Base-by-base conservation (phyloP, 2,329 filamentous ascomycete species). In the Lanzia echinophila region DNA sequence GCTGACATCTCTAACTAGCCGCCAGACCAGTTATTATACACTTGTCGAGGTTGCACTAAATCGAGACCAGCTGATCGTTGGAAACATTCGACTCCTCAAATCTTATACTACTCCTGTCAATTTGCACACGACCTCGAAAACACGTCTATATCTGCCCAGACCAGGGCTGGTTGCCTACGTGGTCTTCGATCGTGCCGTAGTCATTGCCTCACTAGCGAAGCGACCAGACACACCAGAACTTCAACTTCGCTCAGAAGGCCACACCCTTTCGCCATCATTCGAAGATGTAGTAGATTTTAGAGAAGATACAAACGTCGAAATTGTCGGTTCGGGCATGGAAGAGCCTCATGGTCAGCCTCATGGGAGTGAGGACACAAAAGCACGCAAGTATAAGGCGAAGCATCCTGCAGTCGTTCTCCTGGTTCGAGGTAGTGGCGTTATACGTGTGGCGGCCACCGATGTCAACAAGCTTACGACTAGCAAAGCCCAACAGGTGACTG, bases 281-380 rank as follows among this genome's bases (percentile, higher is more conserved):
- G 90, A 97, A 68, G 94, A 99, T 68, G 83, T 88, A 1, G 77
- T 99, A 34, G 87, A 91, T 63, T 84, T 99, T 55, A 82, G 86
- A 24, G 76, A 79, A 57, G 81, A 84, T 52, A 74, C 80, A 28
- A 75, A 81, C 15, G 74, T 86, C 24, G 83, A 86, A 62, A 79
- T 86, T 54, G 72, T 85, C 15, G 81, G 80, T 4, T 84, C 80
- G 12, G 81, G 84, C 3, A 74, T 80, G 19, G 84, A 87, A 64
- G 83, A 87, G 62, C 75, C 76, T n/a, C 67, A 68, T 15, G 61
- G 60, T 1, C 61, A 61, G 19, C 65, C 60, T 55, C 69, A 62
- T 48, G 71, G 51, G 51, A 67, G 57, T 36, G 79, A 82, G 13
- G 78, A 80, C 33, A 65, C 67, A 41, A 75, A 79, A 33, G 63